Conservation (phyloP, 306 rosid genomes). For the Quercus bicolor region DNA sequence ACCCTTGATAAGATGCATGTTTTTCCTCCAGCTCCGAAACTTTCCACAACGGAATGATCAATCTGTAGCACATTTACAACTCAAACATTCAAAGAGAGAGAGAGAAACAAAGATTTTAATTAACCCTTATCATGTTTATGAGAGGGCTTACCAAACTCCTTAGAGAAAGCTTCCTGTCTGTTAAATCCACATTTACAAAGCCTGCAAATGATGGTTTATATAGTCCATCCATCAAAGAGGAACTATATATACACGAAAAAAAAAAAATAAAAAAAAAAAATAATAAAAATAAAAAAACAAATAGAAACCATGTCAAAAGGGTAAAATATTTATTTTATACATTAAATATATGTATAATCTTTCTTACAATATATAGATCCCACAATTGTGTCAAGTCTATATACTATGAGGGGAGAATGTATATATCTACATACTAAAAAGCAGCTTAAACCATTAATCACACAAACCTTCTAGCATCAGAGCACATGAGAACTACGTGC, state of each 20-base stretch:
- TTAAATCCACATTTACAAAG: slow-evolving; percentile 53
- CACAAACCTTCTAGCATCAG: slow-evolving; percentile 73
- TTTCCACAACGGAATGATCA: slow-evolving; percentile 86
- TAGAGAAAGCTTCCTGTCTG: slow-evolving; percentile 52
- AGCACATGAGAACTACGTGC: slow-evolving; percentile 76
- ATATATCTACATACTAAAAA: not conserved
- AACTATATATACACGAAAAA: slow-evolving; percentile 30
- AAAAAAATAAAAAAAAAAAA: too few relatives aligned
- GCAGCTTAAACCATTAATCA: not conserved
- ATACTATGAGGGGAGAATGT: too few relatives aligned
- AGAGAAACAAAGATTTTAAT: too few relatives aligned
- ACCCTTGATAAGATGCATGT: slow-evolving; percentile 82
- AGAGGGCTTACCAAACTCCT: slow-evolving; percentile 58
- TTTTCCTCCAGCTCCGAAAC: slow-evolving; percentile 72
- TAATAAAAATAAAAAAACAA: too few relatives aligned
- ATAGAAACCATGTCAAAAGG: not conserved
- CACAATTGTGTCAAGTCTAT: too few relatives aligned
- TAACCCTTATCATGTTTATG: not conserved
- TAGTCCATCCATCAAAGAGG: slow-evolving; percentile 36
- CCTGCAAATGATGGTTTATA: slow-evolving; percentile 84
- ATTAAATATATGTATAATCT: not conserved
- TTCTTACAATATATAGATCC: too few relatives aligned
- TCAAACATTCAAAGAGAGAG: not conserved
- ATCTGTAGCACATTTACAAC: slow-evolving; percentile 38
- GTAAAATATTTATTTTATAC: not conserved